Base-by-base conservation (phyloP, 139 green algal genomes). In the Zygnema cylindricum region DNA sequence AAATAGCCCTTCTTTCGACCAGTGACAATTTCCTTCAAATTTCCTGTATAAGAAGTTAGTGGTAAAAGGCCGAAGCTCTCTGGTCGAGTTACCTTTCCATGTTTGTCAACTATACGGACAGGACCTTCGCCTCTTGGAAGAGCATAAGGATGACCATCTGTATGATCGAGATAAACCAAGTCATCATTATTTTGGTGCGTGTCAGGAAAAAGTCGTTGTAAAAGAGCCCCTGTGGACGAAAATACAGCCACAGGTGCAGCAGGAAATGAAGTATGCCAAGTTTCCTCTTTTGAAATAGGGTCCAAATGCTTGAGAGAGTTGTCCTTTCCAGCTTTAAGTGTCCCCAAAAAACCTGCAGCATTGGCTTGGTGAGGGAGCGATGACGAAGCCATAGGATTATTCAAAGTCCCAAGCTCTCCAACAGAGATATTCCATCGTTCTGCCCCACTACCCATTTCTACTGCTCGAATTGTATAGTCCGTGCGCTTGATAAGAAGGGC, bases 241-340 rank as follows among this genome's bases (percentile, higher is more conserved):
- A 95, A 96, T 0, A 93, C 96, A 0, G 90, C 91, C 0, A 96
- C 86, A 1, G 96, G 95, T 2, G 94, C 93, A 0, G 93, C 86
- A 1, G 93, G 84, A 77, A 98, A 96, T 35, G 42, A 42, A 16
- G 94, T 76, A 3, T 79, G 78, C 96, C 96, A 98, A 54, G 69
- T 23, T 2, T 81, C 43, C 38, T 86, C 81, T 23, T 16, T 79
- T 2, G 81, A 84, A 25, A 25, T 16, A 11, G 71, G 36, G 11
- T 79, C 71, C 32, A 84, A 54, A 3, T 38, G 25, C 22, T 33
- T 21, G 41, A 84, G 77, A 7, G 77, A 69, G 77, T 84, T 84
- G 77, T 84, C 40, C 16, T 41, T 1, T 40, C 49, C 81, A 22
- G 36, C 75, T 25, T 63, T 41, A 21, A 85, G 2, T n/a, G 33